Base-by-base conservation (phyloP, 208 protist genomes). In the Trypanosoma congolense region DNA sequence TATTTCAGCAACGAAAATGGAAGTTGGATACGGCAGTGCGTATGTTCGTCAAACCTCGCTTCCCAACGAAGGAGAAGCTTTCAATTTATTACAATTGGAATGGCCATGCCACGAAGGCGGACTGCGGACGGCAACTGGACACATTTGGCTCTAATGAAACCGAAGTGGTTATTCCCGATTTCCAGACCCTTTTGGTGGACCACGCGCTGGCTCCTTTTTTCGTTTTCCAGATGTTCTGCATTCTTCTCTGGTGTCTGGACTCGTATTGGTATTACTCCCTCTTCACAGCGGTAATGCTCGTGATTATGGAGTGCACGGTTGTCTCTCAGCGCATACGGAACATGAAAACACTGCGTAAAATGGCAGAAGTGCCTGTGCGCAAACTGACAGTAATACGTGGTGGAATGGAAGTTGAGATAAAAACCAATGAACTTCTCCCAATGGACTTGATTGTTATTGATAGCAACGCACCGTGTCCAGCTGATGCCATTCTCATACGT, bases 211-310 rank as follows among this genome's bases (percentile, higher is more conserved):
- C 95, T 4, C 98, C 98, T 12, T 99, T 99, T 75, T 99, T 99
- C 68, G 93, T 99, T 1, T 99, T 99, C 60, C 98, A 99, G 77
- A 94, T 98, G 79, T 98, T 97, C 63, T 98, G 95, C 65, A 90
- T 98, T 26, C 63, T 97, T 14, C 77, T 98, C 4, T 98, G 95
- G 96, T 95, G 86, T 70, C 69, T 98, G 4, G 97, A 99, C 71
- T 96, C 98, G 62, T 98, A 98, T 77, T 96, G 91, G 86, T 97
- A 98, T 69, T 99, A 96, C 70, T 96, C 95, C 25, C 66, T 99
- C 33, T 96, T 99, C 65, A 99, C 96, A 3, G 94, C 97, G 14
- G 67, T 96, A 40, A 98, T 99, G 96, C 90, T 99, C 65, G 74
- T 98, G 25, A 57, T 90, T 40, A 98, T 99, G 85, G 98, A 99